Evolutionary conservation across 23 red algal genomes (phyloP).

Genomic region (Gracilariopsis chorda): DNA sequence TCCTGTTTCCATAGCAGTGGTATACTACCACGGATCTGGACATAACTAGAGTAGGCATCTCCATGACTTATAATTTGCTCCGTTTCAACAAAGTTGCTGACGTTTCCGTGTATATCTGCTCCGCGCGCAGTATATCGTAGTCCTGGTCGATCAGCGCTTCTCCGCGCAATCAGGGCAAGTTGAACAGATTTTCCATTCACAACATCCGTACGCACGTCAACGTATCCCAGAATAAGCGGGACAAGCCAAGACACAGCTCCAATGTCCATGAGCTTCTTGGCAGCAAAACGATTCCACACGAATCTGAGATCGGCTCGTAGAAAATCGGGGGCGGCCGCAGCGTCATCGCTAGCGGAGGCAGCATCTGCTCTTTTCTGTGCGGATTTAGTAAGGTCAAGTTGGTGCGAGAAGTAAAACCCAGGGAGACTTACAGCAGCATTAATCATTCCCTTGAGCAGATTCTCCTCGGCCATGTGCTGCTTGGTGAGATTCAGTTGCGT

Average conservation of each 20-base stretch:
- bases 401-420: constrained; percentile 62
- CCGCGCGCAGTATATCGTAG: constrained; percentile 79
- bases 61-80: constrained; percentile 77
- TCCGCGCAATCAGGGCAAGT: constrained; percentile 77
- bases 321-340: constrained; percentile 55
- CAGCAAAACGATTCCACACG: constrained; percentile 78
- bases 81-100: constrained; percentile 97
- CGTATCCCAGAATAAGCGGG: constrained; percentile 72
- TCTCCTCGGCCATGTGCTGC: constrained; percentile 45
- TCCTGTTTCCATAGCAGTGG: constrained; percentile 90
- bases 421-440: constrained; percentile 38
- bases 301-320: constrained; percentile 61
- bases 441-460: constrained; percentile 17
- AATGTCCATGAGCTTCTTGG: constrained; percentile 36
- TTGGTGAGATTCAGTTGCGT: constrained; percentile 17
- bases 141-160: constrained; percentile 69
- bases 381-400: constrained; percentile 56
- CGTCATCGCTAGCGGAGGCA: constrained; percentile 3
- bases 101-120: constrained; percentile 81
- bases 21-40: constrained; percentile 87
- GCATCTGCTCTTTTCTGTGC: constrained; percentile 56
- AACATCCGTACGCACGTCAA: constrained; percentile 52
- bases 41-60: constrained; percentile 58
- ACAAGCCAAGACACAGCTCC: constrained; percentile 60
- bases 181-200: constrained; percentile 81